Evolutionary conservation across 257 asterid species (phyloP).

Genomic region (Nicotiana attenuata): DNA sequence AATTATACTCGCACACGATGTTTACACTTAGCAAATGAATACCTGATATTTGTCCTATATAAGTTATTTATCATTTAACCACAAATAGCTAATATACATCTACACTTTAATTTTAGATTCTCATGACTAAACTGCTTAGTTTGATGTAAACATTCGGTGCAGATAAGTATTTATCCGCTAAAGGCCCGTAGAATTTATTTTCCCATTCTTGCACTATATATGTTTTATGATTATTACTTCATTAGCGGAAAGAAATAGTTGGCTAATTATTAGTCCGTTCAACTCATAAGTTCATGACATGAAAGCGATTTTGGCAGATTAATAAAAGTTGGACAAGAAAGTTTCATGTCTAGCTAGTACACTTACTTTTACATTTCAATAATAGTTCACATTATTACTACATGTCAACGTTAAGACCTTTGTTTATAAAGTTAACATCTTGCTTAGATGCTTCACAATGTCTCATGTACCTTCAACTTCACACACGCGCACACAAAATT

Average conservation of each 20-base stretch:
- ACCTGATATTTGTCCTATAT: no score
- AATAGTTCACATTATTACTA: background rate
- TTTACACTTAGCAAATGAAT: no score
- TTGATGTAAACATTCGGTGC: no score
- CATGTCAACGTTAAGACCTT: slow-evolving; percentile 7
- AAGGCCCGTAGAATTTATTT: background rate
- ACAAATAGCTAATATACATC: no score
- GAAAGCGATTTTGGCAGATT: slow-evolving; percentile 2
- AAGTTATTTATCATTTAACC: no score
- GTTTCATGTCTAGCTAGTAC: background rate
- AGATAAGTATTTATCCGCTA: background rate
- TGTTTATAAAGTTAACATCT: background rate
- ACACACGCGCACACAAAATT: background rate
- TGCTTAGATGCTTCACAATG: background rate
- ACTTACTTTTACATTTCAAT: background rate
- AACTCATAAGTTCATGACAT: background rate
- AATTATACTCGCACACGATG: no score
- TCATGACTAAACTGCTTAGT: no score
- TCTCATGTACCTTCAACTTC: background rate
- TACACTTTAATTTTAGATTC: no score
- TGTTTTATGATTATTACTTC: background rate
- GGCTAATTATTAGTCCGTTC: background rate
- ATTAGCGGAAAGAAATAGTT: background rate
- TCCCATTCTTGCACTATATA: background rate
- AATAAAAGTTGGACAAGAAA: background rate